phyloP scores from a whole-genome alignment of 805 yeast genomes.

The Lachancea lanzarotensis region DNA sequence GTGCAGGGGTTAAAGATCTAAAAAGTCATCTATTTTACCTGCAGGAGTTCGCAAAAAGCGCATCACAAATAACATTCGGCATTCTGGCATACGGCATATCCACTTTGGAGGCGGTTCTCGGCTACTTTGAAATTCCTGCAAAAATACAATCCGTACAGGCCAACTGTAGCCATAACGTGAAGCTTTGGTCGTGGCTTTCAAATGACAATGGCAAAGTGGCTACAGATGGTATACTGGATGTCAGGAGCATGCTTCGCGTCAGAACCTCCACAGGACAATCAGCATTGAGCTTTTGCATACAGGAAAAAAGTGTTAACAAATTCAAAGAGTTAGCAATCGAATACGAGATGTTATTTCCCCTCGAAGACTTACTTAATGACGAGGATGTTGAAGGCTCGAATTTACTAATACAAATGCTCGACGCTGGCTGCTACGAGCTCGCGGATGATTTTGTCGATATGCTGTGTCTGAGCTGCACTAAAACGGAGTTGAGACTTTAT shows the following conservation, averaged over 20 bases:
- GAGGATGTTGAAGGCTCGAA: slow-evolving; percentile 47
- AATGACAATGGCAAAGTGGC: slow-evolving; percentile 20
- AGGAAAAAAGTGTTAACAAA: slow-evolving; percentile 38
- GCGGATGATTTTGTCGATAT: slow-evolving; percentile 42
- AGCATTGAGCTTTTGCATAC: slow-evolving; percentile 55
- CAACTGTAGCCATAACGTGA: slow-evolving; percentile 42
- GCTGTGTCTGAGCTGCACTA: slow-evolving; percentile 37
- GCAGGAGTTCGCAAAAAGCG: slow-evolving; percentile 44
- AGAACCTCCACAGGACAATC: slow-evolving; percentile 63
- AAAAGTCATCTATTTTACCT: slow-evolving; percentile 63
- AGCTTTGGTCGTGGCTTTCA: slow-evolving; percentile 49
- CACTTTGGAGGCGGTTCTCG: slow-evolving; percentile 75
- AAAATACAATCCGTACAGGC: slow-evolving; percentile 35
- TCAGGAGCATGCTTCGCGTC: slow-evolving; percentile 31
- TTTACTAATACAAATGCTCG: slow-evolving; percentile 57
- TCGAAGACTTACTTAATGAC: slow-evolving; percentile 66
- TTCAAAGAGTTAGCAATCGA: slow-evolving; percentile 42
- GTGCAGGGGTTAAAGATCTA: slow-evolving; percentile 51
- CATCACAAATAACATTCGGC: slow-evolving; percentile 48
- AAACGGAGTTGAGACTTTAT: slow-evolving; percentile 43
- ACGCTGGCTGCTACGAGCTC: slow-evolving; percentile 42
- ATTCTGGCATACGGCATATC: slow-evolving; percentile 69
- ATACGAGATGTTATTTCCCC: slow-evolving; percentile 44
- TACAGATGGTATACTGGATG: slow-evolving; percentile 13
- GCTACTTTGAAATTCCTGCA: slow-evolving; percentile 41